These are phyloP conservation scores for Ulvella scutata DNA, from an alignment of 139 green algal genomes.

Conservation along the genomic window DNA sequence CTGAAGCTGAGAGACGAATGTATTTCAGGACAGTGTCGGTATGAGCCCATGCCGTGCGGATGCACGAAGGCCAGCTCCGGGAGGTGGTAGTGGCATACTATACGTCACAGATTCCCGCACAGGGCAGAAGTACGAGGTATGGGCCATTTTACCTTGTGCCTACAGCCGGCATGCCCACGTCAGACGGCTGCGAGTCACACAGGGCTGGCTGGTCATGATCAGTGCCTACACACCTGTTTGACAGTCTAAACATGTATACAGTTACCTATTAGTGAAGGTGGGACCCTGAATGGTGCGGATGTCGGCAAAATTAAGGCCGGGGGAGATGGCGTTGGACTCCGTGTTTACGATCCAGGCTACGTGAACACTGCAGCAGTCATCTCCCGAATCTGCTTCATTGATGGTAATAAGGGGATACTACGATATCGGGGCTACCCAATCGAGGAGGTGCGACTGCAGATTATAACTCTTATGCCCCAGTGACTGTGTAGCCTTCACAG, in stretches of 20 bases:
- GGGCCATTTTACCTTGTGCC: neutral
- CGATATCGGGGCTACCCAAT: constrained; percentile 92
- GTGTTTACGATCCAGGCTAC: constrained; percentile 80
- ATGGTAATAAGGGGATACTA: constrained; percentile 89
- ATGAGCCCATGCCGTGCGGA: neutral
- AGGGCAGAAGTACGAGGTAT: neutral
- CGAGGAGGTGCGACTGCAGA: constrained; percentile 55
- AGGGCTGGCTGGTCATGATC: too few species aligned
- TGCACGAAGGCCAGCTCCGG: neutral
- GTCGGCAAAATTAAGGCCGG: constrained; percentile 85
- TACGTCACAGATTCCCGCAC: neutral
- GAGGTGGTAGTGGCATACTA: neutral
- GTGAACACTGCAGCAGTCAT: constrained; percentile 85
- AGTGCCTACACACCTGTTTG: too few species aligned
- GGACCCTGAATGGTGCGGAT: constrained; percentile 63
- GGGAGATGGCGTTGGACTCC: constrained; percentile 69
- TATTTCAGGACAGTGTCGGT: too few species aligned
- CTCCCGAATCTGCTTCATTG: constrained; percentile 87
- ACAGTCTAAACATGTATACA: constrained; percentile 10
- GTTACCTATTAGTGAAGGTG: constrained; percentile 65
- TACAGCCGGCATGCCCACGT: neutral
- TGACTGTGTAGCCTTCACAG: neutral
- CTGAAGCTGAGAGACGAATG: too few species aligned
- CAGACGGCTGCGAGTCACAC: neutral
- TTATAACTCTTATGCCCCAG: neutral